Percentiles rank a stretch among this genome's conserved stretches.
phyloP scores from a whole-genome alignment of 2,329 filamentous ascomycete genomes.

The Venturia pyrina region DNA sequence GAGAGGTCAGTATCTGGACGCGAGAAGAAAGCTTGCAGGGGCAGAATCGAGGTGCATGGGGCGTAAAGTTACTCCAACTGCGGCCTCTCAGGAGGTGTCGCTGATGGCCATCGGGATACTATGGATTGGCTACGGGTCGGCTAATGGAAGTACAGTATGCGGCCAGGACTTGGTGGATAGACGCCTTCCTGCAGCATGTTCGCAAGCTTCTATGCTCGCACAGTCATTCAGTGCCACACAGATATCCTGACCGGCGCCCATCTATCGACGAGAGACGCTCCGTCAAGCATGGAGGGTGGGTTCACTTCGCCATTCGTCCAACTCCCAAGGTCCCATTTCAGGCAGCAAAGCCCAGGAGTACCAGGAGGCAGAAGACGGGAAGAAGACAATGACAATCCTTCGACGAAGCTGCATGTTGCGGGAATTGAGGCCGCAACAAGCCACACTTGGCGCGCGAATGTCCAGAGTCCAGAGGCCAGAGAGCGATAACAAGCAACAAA shows the following conservation, averaged over 20 bases:
- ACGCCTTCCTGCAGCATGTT: slow-evolving; percentile 2
- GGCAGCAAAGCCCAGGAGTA: background rate
- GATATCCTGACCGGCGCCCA: background rate
- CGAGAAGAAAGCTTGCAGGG: background rate
- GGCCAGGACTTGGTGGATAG: background rate
- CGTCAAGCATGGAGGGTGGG: background rate
- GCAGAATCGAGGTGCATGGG: background rate
- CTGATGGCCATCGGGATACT: background rate
- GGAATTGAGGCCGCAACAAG: background rate
- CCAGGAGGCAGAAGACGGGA: background rate
- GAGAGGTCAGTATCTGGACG: background rate
- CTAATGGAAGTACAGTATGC: background rate
- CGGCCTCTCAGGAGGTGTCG: slow-evolving; percentile 1
- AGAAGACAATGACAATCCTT: background rate
- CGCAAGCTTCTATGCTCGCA: background rate
- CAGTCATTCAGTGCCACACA: background rate
- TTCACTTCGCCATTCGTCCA: background rate
- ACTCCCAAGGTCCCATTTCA: background rate
- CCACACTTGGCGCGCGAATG: background rate
- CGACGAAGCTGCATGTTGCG: background rate
- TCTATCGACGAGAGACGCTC: background rate
- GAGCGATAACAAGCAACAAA: background rate
- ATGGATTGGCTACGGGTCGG: background rate
- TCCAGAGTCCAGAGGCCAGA: background rate
- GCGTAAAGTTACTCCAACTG: background rate